Percentiles rank a stretch among this genome's conserved stretches.
Evolutionary conservation across 2,329 filamentous ascomycete species (phyloP).

Genomic region (Aspergillus sojae): DNA sequence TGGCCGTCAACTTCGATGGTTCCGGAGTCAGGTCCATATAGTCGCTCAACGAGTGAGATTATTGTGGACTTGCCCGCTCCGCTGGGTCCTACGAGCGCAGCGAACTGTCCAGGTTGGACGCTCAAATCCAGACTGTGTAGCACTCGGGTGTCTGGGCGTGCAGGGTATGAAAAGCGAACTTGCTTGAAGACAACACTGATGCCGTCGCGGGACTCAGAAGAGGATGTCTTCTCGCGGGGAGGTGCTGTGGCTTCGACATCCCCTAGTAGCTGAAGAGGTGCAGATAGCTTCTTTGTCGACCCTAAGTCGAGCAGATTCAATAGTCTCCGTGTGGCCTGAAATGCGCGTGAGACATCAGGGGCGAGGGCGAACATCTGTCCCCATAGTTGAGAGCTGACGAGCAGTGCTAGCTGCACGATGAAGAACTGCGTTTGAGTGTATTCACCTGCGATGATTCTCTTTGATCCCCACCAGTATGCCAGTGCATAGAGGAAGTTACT

Average conservation of each 20-base stretch:
- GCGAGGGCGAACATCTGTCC: conserved; percentile 74
- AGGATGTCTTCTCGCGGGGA: neutral
- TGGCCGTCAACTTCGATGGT: conserved; percentile 55
- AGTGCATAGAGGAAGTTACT: conserved; percentile 73
- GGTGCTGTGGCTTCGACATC: neutral
- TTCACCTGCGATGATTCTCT: conserved; percentile 66
- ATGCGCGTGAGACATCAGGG: conserved; percentile 67
- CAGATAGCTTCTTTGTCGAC: conserved; percentile 27
- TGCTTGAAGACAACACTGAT: conserved; percentile 1
- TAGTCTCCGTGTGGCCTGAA: conserved; percentile 65
- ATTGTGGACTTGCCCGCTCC: conserved; percentile 71
- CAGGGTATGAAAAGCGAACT: conserved; percentile 63
- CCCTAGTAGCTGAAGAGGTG: neutral
- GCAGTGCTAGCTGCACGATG: conserved; percentile 70
- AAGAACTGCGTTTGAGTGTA: conserved; percentile 71
- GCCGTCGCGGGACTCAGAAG: neutral
- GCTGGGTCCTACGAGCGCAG: conserved; percentile 66
- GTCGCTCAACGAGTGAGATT: conserved; percentile 58
- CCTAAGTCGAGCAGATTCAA: conserved; percentile 45
- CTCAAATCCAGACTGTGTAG: conserved; percentile 59
- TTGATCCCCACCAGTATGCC: conserved; percentile 79
- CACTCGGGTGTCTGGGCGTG: conserved; percentile 61
- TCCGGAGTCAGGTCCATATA: conserved; percentile 57
- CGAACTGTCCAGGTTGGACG: conserved; percentile 48
- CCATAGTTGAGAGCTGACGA: conserved; percentile 73